Conservation (phyloP, 768 basidiomycete genomes). For the Paxillus ammoniavirescens region DNA sequence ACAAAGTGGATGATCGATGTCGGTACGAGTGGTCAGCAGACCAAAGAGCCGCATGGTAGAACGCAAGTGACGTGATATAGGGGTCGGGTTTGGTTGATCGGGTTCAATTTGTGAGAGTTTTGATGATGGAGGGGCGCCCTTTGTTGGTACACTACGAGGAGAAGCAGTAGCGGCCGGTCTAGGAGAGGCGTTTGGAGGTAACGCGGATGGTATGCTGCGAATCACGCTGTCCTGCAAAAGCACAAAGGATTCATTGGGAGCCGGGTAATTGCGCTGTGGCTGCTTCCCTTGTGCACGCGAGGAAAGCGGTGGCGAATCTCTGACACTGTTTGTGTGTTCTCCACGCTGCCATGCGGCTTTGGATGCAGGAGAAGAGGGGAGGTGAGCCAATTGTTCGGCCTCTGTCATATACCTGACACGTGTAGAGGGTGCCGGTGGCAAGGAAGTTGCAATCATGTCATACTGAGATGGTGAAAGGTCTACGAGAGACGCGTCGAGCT, state of each 20-base stretch:
- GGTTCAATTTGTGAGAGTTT: constrained; percentile 41
- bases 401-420: constrained; percentile 38
- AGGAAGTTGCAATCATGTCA: constrained; percentile 74
- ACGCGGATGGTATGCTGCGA: constrained; percentile 60
- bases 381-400: constrained; percentile 44
- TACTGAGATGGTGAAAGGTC: constrained; percentile 85
- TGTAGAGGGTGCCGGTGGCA: constrained; percentile 54
- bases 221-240: constrained; percentile 83
- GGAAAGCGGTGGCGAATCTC: constrained; percentile 41
- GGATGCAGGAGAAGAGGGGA: constrained; percentile 48
- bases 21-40: constrained; percentile 70
- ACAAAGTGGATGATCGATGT: constrained; percentile 92
- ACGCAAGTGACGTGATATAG: constrained; percentile 74
- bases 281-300: constrained; percentile 61
- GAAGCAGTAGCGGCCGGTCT: constrained; percentile 44
- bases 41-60: constrained; percentile 76
- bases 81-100: constrained; percentile 62
- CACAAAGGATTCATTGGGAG: constrained; percentile 88
- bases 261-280: constrained; percentile 47
- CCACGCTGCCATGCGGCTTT: constrained; percentile 67
- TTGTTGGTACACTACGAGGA: constrained; percentile 27
- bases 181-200: constrained; percentile 40
- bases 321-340: constrained; percentile 37
- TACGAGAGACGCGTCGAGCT: constrained; percentile 90
- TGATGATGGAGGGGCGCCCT: constrained; percentile 25